Evolutionary conservation across 768 basidiomycete genomes (phyloP), one percentile per base, ranked within the genome.

Genomic region (Exidia glandulosa): DNA sequence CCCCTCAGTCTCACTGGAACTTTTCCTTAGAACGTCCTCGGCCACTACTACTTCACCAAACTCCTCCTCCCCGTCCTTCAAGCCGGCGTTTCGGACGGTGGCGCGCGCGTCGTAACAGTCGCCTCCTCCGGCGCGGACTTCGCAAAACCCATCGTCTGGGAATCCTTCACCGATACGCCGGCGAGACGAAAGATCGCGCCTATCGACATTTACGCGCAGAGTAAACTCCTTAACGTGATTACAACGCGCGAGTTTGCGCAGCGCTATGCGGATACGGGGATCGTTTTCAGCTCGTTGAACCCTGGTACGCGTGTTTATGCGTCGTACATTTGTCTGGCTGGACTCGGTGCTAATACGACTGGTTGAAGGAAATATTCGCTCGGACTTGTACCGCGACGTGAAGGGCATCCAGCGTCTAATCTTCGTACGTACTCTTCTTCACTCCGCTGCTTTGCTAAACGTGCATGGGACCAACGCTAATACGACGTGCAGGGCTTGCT

Each of bases 11-110:
- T 37, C 36, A 37, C 19, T 37, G 10, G 36, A 65, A 63, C 57
- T n/a, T n/a, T n/a, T n/a, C n/a, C n/a, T n/a, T 59, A 59, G n/a
- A 59, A 64, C 57, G 63, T 64, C 19, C 59, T 61, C 23, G 67
- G 64, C 27, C 66, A 65, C 52, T 62, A 45, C 14, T 57, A 60
- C 37, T 62, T 66, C 45, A 63, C 62, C 2, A 27, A 37, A 12
- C 50, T 59, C 16, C 62, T 68, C 13, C 58, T 68, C 48, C 61
- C 65, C 16, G 48, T 45, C 29, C 45, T 61, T n/a, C 54, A 54
- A 7, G 61, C 29, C 52, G 59, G 52, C 25, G 58, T 60, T 6
- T 5, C 61, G 10, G 37, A 36, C 19, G 31, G 32, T 34, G 33
- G 36, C 27, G 61, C 58, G 27, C 27, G 60, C 30, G 52, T 63